Percentiles rank a stretch among this genome's conserved stretches.
phyloP scores from a whole-genome alignment of 129 eudicot species.

The Solidago caesia region DNA sequence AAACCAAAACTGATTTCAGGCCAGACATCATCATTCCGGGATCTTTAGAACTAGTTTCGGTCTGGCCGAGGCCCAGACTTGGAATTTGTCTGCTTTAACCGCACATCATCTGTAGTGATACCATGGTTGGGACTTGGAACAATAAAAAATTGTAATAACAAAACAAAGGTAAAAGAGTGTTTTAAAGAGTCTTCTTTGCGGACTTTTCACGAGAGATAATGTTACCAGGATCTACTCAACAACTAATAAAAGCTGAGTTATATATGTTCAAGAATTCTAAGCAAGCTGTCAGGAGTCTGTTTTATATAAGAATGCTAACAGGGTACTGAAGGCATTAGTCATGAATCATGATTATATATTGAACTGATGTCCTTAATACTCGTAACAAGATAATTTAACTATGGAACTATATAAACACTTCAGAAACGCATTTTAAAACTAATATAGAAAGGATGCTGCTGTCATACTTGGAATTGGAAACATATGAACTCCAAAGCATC shows the following conservation, averaged over 20 bases:
- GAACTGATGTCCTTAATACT: constrained; percentile 20
- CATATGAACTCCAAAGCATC: constrained; percentile 27
- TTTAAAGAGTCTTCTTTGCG: background rate
- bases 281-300: background rate
- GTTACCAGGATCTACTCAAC: background rate
- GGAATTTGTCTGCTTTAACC: background rate
- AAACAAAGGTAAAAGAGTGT: background rate
- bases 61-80: too few relatives aligned
- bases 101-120: background rate
- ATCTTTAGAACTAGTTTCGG: too few relatives aligned
- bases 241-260: background rate
- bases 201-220: background rate
- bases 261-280: background rate
- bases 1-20: too few relatives aligned
- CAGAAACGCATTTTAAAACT: constrained; percentile 35
- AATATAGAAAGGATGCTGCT: constrained; percentile 28
- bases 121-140: background rate
- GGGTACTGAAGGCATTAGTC: constrained; percentile 11
- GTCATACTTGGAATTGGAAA: constrained; percentile 40
- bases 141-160: background rate
- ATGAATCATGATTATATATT: constrained; percentile 18
- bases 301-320: background rate
- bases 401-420: constrained; percentile 42
- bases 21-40: too few relatives aligned
- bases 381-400: constrained; percentile 24